phyloP scores from a whole-genome alignment of 768 basidiomycete genomes.

The Hygrophorus russula region DNA sequence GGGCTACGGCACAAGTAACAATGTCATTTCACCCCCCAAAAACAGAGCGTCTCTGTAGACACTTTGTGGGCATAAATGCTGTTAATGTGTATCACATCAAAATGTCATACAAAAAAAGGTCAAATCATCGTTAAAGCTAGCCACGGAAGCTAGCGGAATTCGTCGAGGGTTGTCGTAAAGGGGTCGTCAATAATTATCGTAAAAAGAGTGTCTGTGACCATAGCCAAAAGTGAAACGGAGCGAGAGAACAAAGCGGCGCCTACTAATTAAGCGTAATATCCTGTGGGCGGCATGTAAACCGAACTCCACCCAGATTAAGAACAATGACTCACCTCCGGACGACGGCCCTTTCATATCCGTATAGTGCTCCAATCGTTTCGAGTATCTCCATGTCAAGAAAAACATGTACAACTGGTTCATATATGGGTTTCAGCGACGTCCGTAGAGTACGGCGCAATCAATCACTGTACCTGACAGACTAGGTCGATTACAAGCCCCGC shows the following conservation, averaged over 20 bases:
- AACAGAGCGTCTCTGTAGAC: no score
- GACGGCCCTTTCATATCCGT: constrained; percentile 50
- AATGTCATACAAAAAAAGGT: no score
- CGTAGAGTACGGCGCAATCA: constrained; percentile 15
- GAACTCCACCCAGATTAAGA: constrained; percentile 8
- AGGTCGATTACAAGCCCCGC: constrained; percentile 51
- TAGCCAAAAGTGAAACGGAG: neutral
- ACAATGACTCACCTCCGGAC: constrained; percentile 40
- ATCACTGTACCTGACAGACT: constrained; percentile 52
- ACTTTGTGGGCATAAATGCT: no score
- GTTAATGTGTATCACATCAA: neutral
- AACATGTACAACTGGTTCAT: constrained; percentile 55
- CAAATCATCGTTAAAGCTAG: no score
- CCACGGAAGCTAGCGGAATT: no score
- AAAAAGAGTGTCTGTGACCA: constrained; percentile 1
- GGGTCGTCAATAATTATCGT: constrained; percentile 2
- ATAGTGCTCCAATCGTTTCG: constrained; percentile 60
- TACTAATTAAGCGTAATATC: constrained; percentile 27
- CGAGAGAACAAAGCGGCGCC: neutral
- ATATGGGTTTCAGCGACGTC: constrained; percentile 4
- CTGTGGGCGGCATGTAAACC: constrained; percentile 12
- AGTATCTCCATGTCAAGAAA: constrained; percentile 67
- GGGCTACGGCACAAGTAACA: no score
- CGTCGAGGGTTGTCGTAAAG: neutral
- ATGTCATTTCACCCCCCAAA: no score